Evolutionary conservation across 2,329 filamentous ascomycete genomes (phyloP).

Genomic region (Trichoderma sp.): DNA sequence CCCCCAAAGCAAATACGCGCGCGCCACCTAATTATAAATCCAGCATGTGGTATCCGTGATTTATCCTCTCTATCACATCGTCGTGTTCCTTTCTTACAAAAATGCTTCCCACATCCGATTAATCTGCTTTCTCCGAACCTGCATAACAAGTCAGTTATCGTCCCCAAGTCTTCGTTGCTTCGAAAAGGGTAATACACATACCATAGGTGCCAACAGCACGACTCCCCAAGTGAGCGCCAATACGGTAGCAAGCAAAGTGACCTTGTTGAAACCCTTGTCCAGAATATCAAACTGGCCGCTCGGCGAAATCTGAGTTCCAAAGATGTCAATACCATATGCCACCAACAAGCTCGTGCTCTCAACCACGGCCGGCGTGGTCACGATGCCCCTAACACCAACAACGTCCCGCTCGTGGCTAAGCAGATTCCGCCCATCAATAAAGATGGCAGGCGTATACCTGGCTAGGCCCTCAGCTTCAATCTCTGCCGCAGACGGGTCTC

Average conservation of each 20-base stretch:
- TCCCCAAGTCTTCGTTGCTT: not conserved
- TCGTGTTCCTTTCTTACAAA: slow-evolving; percentile 28
- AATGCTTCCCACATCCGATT: slow-evolving; percentile 60
- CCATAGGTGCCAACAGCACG: slow-evolving; percentile 78
- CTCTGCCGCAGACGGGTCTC: slow-evolving; percentile 79
- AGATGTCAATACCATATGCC: slow-evolving; percentile 85
- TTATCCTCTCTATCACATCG: slow-evolving; percentile 23
- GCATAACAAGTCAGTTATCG: slow-evolving; percentile 35
- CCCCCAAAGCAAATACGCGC: not conserved
- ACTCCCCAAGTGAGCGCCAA: slow-evolving; percentile 77
- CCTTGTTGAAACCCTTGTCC: slow-evolving; percentile 90
- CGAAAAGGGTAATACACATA: slow-evolving; percentile 48
- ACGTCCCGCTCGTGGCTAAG: slow-evolving; percentile 83
- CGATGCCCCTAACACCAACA: slow-evolving; percentile 70
- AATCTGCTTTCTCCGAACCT: slow-evolving; percentile 68
- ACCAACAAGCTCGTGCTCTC: slow-evolving; percentile 93
- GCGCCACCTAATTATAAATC: slow-evolving; percentile 7
- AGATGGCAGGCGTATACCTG: slow-evolving; percentile 73
- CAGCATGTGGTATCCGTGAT: slow-evolving; percentile 4
- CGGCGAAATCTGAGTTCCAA: slow-evolving; percentile 82
- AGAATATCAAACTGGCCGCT: slow-evolving; percentile 90
- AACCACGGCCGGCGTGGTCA: slow-evolving; percentile 74
- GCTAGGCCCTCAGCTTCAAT: slow-evolving; percentile 76
- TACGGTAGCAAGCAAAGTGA: slow-evolving; percentile 81
- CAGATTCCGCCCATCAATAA: slow-evolving; percentile 79